Evolutionary conservation across 805 yeast genomes (phyloP), one percentile per base, ranked within the genome.

Genomic region (Yamadazyma laniorum): DNA sequence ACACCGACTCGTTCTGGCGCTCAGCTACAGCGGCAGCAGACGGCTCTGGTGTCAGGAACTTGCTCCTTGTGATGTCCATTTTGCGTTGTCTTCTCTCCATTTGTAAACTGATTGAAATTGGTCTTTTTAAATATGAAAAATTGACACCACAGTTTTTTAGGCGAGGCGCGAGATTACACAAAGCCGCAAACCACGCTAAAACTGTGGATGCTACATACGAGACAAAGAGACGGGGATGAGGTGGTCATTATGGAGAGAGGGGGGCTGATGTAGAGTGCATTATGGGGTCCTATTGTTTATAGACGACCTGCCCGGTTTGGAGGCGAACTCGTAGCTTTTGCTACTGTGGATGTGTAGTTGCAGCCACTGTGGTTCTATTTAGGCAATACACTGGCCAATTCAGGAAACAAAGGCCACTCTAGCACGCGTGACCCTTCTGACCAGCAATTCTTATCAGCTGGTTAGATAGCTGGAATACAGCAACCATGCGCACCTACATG

Each of bases 1-100:
- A 64, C 22, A 63, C 64, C 1, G 64, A 57, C 15, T 29, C 37
- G 11, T 34, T 7, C 14, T 9, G 50, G 45, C 34, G 57, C 52
- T 18, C 40, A 7, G 23, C 23, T 9, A 21, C 23, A 9, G 23
- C 23, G 47, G 7, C 37, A 25, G 25, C 33, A 14, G 13, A 38
- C 19, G 34, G 44, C 29, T 31, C 45, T 25, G 13, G 49, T 19
- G 37, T 38, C 18, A 32, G 29, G 23, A 17, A 32, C 28, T 35
- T 35, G 23, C 9, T 21, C 6, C 23, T 6, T 9, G 6, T 21
- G 23, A 7, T 7, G 23, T 21, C 9, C 23, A 21, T 21, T 7
- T 9, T 9, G 23, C 23, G 23, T 21, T 21, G 6, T 6, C 23
- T 21, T 21, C 23, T 21, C 9, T 21, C 23, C 23, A 21, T 21